Percentiles rank a stretch among this genome's conserved stretches.
Evolutionary conservation across 2,329 filamentous ascomycete genomes (phyloP).

Genomic region (Aspergillus sojae): DNA sequence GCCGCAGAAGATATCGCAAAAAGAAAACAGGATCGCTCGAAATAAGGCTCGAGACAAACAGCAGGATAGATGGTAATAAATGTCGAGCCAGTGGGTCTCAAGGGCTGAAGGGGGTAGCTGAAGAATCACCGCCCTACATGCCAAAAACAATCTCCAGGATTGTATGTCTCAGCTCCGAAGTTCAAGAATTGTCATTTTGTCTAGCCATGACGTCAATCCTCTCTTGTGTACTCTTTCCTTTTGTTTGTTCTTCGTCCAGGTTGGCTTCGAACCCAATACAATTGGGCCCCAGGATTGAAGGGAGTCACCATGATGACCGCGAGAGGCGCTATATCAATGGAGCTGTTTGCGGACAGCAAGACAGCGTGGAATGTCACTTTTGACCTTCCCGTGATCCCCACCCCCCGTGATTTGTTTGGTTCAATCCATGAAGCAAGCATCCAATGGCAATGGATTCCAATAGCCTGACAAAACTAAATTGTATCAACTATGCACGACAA

Average conservation of each 20-base stretch:
- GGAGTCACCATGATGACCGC: too few species aligned
- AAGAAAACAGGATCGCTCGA: not conserved
- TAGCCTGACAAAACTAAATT: too few species aligned
- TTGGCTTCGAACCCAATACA: not conserved
- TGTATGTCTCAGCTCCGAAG: not conserved
- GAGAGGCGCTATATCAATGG: too few species aligned
- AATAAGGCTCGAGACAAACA: not conserved
- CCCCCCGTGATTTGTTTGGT: too few species aligned
- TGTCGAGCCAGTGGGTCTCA: not conserved
- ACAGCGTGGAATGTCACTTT: too few species aligned
- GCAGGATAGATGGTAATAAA: not conserved
- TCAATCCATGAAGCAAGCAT: too few species aligned
- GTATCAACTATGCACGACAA: too few species aligned
- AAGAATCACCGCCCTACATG: not conserved
- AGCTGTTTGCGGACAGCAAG: too few species aligned
- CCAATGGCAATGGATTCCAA: too few species aligned
- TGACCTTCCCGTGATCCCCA: too few species aligned
- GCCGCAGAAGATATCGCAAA: not conserved
- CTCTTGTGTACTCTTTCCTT: not conserved
- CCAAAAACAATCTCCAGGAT: not conserved
- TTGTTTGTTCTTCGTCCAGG: not conserved
- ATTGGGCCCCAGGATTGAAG: not conserved
- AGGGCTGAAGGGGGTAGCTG: not conserved
- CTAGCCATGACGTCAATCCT: not conserved
- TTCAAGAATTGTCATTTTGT: not conserved